These are phyloP conservation scores for Sugiyamaella neomexicana DNA, from an alignment of 1,139 yeast genomes.

Conservation along the genomic window DNA sequence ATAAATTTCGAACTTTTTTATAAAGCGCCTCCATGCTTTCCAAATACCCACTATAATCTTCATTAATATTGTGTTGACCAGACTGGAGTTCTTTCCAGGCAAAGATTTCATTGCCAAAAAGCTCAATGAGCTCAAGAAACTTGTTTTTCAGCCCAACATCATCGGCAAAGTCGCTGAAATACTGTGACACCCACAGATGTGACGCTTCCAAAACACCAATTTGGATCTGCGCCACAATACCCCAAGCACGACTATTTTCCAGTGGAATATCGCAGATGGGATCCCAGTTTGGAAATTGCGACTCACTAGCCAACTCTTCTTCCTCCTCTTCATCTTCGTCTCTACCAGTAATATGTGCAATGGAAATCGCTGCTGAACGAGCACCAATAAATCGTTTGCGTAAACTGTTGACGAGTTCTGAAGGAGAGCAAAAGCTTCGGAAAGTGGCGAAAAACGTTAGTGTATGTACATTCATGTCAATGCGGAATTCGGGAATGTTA, in stretches of 20 bases:
- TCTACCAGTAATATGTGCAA: conserved; percentile 34
- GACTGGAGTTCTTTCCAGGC: conserved; percentile 53
- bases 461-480: conserved; percentile 62
- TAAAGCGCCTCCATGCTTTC: conserved; percentile 55
- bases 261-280: conserved; percentile 38
- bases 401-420: conserved; percentile 50
- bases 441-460: conserved; percentile 66
- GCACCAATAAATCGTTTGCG: conserved; percentile 59
- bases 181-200: conserved; percentile 67
- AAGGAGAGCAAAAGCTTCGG: conserved; percentile 60
- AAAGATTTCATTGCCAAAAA: conserved; percentile 67
- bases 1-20: conserved; percentile 67
- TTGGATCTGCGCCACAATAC: conserved; percentile 68
- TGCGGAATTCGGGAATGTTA: conserved; percentile 41
- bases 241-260: conserved; percentile 49
- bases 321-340: conserved; percentile 13
- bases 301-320: conserved; percentile 10
- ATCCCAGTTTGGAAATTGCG: conserved; percentile 47
- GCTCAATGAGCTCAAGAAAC: conserved; percentile 65
- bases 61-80: conserved; percentile 35
- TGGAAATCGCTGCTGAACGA: conserved; percentile 56
- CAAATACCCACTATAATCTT: conserved; percentile 36
- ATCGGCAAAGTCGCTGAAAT: conserved; percentile 73
- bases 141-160: conserved; percentile 61
- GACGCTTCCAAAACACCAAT: conserved; percentile 79